phyloP scores from a whole-genome alignment of 139 green algal genomes.

The Chlorella sp. region DNA sequence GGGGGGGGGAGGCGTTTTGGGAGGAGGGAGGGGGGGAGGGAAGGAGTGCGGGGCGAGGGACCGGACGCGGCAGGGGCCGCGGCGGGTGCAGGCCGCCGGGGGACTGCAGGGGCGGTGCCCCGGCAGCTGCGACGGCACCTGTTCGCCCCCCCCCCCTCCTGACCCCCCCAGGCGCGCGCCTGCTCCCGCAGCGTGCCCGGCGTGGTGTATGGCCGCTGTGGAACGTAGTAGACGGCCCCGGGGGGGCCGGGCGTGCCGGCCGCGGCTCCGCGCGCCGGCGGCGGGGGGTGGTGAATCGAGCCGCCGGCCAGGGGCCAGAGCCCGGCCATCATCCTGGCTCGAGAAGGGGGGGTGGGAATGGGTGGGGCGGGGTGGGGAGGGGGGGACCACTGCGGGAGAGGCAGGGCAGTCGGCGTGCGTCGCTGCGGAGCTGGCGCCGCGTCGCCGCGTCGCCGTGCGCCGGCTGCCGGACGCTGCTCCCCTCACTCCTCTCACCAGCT shows the following conservation, averaged over 20 bases:
- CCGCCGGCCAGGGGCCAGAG: constrained; percentile 62
- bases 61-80: no score
- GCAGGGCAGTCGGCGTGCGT: background rate
- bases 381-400: background rate
- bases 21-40: background rate
- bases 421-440: no score
- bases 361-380: background rate
- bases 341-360: background rate
- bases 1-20: background rate
- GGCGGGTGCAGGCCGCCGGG: no score
- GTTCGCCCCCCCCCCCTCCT: no score
- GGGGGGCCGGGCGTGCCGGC: constrained; percentile 2
- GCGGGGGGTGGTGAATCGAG: constrained; percentile 26
- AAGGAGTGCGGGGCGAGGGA: no score
- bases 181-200: constrained; percentile 62
- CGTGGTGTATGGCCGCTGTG: constrained; percentile 72
- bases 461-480: no score
- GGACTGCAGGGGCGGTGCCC: no score
- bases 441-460: no score
- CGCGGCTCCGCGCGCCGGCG: background rate
- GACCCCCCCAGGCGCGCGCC: background rate
- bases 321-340: constrained; percentile 48
- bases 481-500: no score
- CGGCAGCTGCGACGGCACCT: no score
- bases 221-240: constrained; percentile 61